A percentile compares a stretch with the other conserved stretches of the same genome.
phyloP scores from a whole-genome alignment of 805 yeast genomes.

The Yamadazyma olivae region DNA sequence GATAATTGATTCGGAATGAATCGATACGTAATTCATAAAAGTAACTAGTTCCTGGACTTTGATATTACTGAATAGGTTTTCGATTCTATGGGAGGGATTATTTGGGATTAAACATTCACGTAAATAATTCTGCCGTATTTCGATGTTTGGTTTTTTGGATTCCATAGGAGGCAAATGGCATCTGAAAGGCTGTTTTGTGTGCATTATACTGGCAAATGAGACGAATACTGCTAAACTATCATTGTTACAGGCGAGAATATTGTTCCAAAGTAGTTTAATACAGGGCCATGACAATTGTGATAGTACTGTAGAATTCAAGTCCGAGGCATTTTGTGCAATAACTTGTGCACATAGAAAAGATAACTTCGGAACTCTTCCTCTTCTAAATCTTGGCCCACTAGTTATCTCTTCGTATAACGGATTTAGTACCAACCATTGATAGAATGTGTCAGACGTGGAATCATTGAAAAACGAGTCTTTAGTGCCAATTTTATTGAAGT shows the following conservation, averaged over 20 bases:
- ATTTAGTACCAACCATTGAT: slow-evolving; percentile 13
- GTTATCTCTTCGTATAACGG: slow-evolving; percentile 8
- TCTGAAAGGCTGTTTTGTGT: slow-evolving; percentile 16
- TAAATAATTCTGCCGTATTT: slow-evolving; percentile 2
- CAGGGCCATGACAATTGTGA: slow-evolving; percentile 22
- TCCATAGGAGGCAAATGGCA: slow-evolving; percentile 18
- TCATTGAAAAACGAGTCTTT: slow-evolving; percentile 12
- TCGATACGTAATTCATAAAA: slow-evolving; percentile 16
- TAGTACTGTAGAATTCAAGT: slow-evolving; percentile 18
- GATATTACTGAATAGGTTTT: slow-evolving; percentile 31
- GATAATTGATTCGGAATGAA: slow-evolving; percentile 19
- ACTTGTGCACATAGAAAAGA: slow-evolving; percentile 19
- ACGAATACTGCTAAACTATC: slow-evolving; percentile 30
- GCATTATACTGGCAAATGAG: slow-evolving; percentile 23
- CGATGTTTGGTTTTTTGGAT: neutral
- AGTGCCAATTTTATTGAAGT: slow-evolving; percentile 7
- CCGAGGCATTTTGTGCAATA: slow-evolving; percentile 26
- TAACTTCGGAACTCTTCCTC: neutral
- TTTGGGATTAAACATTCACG: slow-evolving; percentile 4
- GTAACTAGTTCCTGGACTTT: slow-evolving; percentile 18
- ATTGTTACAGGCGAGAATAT: slow-evolving; percentile 18
- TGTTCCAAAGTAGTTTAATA: slow-evolving; percentile 32
- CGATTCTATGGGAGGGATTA: slow-evolving; percentile 27
- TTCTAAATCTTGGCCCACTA: neutral
- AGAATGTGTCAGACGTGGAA: slow-evolving; percentile 11